Evolutionary conservation across 805 yeast species (phyloP).

Genomic region (Schwanniomyces sp.): DNA sequence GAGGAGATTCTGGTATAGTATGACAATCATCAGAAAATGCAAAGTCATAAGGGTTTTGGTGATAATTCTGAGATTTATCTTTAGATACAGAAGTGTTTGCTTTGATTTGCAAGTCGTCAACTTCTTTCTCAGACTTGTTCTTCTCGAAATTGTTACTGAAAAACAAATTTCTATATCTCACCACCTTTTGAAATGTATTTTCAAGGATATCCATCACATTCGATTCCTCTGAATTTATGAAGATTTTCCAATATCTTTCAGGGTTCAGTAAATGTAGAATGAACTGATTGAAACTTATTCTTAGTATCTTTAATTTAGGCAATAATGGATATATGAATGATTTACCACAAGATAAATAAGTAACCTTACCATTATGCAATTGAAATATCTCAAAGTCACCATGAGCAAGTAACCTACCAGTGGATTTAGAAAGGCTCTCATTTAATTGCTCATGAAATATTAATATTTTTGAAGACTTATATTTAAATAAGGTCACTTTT

Average conservation of each 20-base stretch:
- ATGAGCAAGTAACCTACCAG: conserved; percentile 56
- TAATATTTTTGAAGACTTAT: conserved; percentile 29
- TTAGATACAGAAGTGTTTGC: not conserved
- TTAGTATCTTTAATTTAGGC: conserved; percentile 58
- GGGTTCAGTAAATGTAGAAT: conserved; percentile 71
- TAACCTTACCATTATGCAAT: conserved; percentile 55
- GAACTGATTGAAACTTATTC: conserved; percentile 49
- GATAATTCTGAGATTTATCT: not conserved
- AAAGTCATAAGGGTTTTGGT: not conserved
- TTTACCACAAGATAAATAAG: conserved; percentile 65
- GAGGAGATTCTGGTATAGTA: conserved; percentile 42
- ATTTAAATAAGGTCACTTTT: conserved; percentile 35
- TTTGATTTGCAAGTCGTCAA: not conserved
- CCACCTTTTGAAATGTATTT: conserved; percentile 37
- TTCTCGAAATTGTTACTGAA: conserved; percentile 2
- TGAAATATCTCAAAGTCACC: conserved; percentile 63
- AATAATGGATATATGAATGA: conserved; percentile 72
- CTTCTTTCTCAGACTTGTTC: not conserved
- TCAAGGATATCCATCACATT: conserved; percentile 27
- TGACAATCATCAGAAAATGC: conserved; percentile 17
- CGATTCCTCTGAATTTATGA: conserved; percentile 31
- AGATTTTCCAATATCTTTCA: conserved; percentile 68
- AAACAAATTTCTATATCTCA: conserved; percentile 43
- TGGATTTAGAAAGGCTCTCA: conserved; percentile 12
- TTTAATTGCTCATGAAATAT: conserved; percentile 35